These are phyloP conservation scores for Pichia ethanolica DNA, from an alignment of 805 yeast genomes.

Conservation along the genomic window DNA sequence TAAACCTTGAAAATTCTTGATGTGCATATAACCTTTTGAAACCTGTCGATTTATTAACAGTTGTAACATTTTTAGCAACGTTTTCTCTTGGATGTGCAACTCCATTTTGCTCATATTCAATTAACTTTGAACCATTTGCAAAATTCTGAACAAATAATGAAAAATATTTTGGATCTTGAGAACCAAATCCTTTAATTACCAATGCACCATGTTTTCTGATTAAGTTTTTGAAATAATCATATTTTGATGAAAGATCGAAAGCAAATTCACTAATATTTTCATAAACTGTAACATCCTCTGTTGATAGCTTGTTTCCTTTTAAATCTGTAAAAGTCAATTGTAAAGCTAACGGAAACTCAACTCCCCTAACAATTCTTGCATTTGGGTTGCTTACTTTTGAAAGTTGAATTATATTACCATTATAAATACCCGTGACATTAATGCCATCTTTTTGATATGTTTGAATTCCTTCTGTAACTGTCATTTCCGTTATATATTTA, in stretches of 20 bases:
- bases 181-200: constrained; percentile 7
- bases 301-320: no score
- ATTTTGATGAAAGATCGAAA: constrained; percentile 6
- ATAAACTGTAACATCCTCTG: no score
- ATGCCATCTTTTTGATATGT: no score
- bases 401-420: no score
- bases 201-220: constrained; percentile 10
- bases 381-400: no score
- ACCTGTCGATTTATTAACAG: constrained; percentile 13
- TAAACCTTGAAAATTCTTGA: constrained; percentile 21
- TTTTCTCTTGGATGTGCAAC: constrained; percentile 12
- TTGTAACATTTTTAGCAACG: constrained; percentile 10
- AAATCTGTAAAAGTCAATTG: no score
- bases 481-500: no score
- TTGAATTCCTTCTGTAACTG: no score
- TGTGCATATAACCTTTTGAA: constrained; percentile 15
- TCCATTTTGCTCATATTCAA: constrained; percentile 15
- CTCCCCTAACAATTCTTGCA: no score
- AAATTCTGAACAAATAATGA: constrained; percentile 8
- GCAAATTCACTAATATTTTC: constrained; percentile 5
- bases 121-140: constrained; percentile 6
- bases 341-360: no score
- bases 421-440: no score
- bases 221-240: constrained; percentile 8
- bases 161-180: constrained; percentile 8